A percentile compares a stretch with the other conserved stretches of the same genome.
Conservation (phyloP, 2,329 filamentous ascomycete species). For the Xylaria sp. region DNA sequence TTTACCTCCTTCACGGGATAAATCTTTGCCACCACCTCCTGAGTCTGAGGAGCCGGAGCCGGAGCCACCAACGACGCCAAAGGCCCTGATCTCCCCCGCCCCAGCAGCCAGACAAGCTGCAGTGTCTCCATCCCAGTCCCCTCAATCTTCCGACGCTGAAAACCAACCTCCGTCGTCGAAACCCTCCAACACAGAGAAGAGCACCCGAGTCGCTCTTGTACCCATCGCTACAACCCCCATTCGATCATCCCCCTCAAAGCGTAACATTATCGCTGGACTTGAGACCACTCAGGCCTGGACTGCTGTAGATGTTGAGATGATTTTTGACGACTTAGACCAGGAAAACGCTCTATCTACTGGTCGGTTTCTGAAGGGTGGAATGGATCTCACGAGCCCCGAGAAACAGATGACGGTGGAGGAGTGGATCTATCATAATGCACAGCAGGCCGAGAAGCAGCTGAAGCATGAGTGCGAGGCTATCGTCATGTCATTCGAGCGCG, state of each 20-base stretch:
- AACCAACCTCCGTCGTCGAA: constrained; percentile 79
- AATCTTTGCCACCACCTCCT: constrained; percentile 47
- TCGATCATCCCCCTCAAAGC: constrained; percentile 70
- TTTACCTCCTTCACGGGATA: constrained; percentile 37
- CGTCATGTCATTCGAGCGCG: constrained; percentile 83
- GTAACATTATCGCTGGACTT: constrained; percentile 65
- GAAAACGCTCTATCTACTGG: constrained; percentile 60
- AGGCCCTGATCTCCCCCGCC: constrained; percentile 55
- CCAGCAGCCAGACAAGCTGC: constrained; percentile 64
- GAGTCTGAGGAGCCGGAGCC: constrained; percentile 36
- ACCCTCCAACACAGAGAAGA: constrained; percentile 58
- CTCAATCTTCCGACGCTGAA: constrained; percentile 82
- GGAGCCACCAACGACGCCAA: constrained; percentile 56
- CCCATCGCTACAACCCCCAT: constrained; percentile 61
- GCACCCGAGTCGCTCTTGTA: constrained; percentile 59
- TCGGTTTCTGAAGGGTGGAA: constrained; percentile 62
- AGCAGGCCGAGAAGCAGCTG: constrained; percentile 80
- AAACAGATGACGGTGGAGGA: constrained; percentile 93
- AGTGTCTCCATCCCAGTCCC: constrained; percentile 72
- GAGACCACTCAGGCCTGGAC: constrained; percentile 74
- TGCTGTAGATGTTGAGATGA: constrained; percentile 77
- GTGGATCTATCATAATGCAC: constrained; percentile 87
- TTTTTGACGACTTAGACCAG: constrained; percentile 67
- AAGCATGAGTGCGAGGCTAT: constrained; percentile 84
- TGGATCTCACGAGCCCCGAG: constrained; percentile 77